Conservation (phyloP, 352 stramenopile species). For the Labyrinthula sp. region DNA sequence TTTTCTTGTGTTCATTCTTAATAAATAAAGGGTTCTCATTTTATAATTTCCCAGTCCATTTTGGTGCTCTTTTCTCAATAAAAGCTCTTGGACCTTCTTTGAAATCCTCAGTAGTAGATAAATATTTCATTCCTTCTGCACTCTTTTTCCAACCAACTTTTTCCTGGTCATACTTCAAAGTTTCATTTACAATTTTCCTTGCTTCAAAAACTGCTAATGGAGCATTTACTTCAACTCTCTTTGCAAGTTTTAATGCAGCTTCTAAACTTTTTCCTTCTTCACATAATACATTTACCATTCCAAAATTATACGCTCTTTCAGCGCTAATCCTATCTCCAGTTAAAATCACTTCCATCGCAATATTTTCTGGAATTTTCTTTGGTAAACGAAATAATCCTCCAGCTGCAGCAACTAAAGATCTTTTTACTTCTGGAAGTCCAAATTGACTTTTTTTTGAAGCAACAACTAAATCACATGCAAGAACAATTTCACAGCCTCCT, state of each 20-base stretch:
- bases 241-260: constrained; percentile 8
- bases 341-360: constrained; percentile 25
- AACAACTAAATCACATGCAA: constrained; percentile 25
- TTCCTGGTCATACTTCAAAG: constrained; percentile 7
- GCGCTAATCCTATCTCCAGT: constrained; percentile 18
- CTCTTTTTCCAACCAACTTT: constrained; percentile 14
- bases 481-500: constrained; percentile 23
- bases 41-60: constrained; percentile 27
- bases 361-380: constrained; percentile 12
- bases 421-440: constrained; percentile 22
- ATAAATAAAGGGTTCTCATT: no score
- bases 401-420: constrained; percentile 16
- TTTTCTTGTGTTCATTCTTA: no score
- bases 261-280: constrained; percentile 11
- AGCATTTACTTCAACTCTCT: constrained; percentile 23
- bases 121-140: not conserved
- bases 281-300: constrained; percentile 23
- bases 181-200: constrained; percentile 3
- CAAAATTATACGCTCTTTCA: constrained; percentile 15
- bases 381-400: constrained; percentile 22
- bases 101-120: constrained; percentile 23
- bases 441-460: constrained; percentile 21
- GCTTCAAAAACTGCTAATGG: constrained; percentile 19
- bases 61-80: constrained; percentile 23
- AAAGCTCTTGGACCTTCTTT: constrained; percentile 14